phyloP scores from a whole-genome alignment of 257 asterid genomes.

The Rehmannia glutinosa region DNA sequence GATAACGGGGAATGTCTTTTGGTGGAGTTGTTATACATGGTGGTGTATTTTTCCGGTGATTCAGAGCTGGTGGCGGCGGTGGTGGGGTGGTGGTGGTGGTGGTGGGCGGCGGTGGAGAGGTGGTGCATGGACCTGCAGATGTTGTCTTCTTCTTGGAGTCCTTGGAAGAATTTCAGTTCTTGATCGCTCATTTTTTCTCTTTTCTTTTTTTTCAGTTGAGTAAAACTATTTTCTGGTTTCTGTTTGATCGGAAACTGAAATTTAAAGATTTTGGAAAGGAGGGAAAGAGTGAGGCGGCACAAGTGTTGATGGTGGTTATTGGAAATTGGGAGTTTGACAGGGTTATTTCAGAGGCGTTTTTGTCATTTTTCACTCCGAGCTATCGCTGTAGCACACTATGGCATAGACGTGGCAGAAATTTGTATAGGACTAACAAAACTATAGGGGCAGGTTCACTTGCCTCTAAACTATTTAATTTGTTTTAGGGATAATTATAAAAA shows the following conservation, averaged over 20 bases:
- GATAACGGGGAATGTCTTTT: conserved; percentile 21
- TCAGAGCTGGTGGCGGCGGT: neutral
- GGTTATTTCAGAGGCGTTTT: no score
- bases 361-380: no score
- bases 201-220: neutral
- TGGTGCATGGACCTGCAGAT: conserved; percentile 25
- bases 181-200: conserved; percentile 17
- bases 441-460: no score
- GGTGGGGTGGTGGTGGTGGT: conserved; percentile 6
- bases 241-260: neutral
- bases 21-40: conserved; percentile 5
- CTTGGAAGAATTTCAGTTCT: conserved; percentile 3
- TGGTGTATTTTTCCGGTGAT: neutral
- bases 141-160: conserved; percentile 10
- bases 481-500: no score
- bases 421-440: no score
- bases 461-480: no score
- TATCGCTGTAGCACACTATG: no score
- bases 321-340: no score
- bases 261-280: neutral
- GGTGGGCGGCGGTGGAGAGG: conserved; percentile 24
- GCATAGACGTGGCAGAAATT: no score
- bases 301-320: neutral
- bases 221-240: neutral
- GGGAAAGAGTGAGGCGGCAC: neutral